Percentiles rank a stretch among this genome's conserved stretches.
These are phyloP conservation scores for Penicillium sp. DNA, from an alignment of 2,329 filamentous ascomycete genomes.

Conservation along the genomic window DNA sequence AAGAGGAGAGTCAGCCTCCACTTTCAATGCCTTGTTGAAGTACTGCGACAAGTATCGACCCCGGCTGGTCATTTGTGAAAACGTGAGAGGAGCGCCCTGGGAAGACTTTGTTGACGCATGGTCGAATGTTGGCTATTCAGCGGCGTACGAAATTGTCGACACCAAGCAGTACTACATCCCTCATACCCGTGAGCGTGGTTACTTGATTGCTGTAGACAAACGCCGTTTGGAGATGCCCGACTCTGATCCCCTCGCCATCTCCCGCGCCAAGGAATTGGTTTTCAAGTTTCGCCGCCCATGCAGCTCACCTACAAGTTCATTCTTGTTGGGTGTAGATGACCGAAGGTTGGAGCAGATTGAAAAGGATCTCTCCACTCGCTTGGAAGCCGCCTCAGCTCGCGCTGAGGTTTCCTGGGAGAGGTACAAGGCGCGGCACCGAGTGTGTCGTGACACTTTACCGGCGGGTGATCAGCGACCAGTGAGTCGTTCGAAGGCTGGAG, in stretches of 20 bases:
- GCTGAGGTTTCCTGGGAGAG: constrained; percentile 31
- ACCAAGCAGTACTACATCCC: constrained; percentile 73
- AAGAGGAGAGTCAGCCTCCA: constrained; percentile 65
- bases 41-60: constrained; percentile 60
- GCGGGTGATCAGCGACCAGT: constrained; percentile 59
- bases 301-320: constrained; percentile 63
- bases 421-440: constrained; percentile 61
- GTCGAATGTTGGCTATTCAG: constrained; percentile 56
- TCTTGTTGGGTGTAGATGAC: constrained; percentile 60
- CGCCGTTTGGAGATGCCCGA: constrained; percentile 20
- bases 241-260: constrained; percentile 35
- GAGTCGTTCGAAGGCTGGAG: constrained; percentile 60
- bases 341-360: constrained; percentile 53
- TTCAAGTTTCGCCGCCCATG: constrained; percentile 53
- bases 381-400: constrained; percentile 20
- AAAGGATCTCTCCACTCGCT: constrained; percentile 45
- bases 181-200: constrained; percentile 64
- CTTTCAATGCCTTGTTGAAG: constrained; percentile 61
- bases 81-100: constrained; percentile 66
- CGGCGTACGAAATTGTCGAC: constrained; percentile 55
- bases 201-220: constrained; percentile 58
- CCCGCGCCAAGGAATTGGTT: constrained; percentile 38
- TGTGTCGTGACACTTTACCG: constrained; percentile 50
- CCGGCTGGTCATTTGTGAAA: constrained; percentile 69
- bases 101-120: constrained; percentile 48